phyloP scores from a whole-genome alignment of 768 basidiomycete species.

The Tephrocybe sp. region DNA sequence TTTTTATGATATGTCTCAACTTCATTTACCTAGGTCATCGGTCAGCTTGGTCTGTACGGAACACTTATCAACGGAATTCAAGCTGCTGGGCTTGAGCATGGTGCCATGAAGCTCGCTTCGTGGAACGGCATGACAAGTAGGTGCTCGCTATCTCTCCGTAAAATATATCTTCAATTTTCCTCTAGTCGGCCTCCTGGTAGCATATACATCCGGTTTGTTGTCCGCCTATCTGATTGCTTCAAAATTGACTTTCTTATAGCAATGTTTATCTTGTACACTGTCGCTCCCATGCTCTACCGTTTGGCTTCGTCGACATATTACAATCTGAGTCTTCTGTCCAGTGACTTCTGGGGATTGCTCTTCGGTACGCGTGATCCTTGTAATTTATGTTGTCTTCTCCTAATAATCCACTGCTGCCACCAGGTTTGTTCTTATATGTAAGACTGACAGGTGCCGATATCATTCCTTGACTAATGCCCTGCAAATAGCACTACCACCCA shows the following conservation, averaged over 20 bases:
- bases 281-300: conserved; percentile 83
- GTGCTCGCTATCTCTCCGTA: conserved; percentile 21
- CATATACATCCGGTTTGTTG: conserved; percentile 35
- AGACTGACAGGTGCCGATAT: neutral
- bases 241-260: conserved; percentile 36
- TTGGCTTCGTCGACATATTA: conserved; percentile 83
- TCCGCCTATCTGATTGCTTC: neutral
- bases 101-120: conserved; percentile 56
- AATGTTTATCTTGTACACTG: conserved; percentile 83
- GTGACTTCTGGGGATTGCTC: conserved; percentile 84
- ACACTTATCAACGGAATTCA: conserved; percentile 77
- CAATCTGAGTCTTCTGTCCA: conserved; percentile 82
- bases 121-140: conserved; percentile 74
- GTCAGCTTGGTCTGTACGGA: conserved; percentile 85
- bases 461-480: neutral
- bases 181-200: conserved; percentile 44
- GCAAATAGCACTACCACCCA: conserved; percentile 66
- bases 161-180: conserved; percentile 3
- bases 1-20: neutral
- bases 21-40: conserved; percentile 53
- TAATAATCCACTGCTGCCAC: conserved; percentile 3
- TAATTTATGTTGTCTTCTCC: too few relatives aligned
- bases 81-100: conserved; percentile 71
- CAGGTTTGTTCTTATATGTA: conserved; percentile 53
- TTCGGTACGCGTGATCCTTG: conserved; percentile 49